Percentiles rank a stretch among this genome's conserved stretches.
phyloP scores from a whole-genome alignment of 2,329 filamentous ascomycete genomes.

The Hymenoscyphus linearis region DNA sequence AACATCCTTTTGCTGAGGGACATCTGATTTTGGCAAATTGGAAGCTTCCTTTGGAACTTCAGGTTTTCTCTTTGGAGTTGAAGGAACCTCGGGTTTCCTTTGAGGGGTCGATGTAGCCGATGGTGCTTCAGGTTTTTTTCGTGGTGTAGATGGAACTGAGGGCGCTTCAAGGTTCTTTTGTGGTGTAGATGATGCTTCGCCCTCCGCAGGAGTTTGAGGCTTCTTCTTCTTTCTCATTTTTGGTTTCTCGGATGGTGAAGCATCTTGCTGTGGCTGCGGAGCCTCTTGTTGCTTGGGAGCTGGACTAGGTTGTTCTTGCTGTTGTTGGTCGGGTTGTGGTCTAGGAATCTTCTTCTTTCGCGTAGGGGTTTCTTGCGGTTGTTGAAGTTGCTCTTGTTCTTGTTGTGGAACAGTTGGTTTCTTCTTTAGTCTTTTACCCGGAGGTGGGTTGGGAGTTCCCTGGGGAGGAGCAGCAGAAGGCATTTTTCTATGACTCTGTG shows the following conservation, averaged over 20 bases:
- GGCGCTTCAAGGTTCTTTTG: not conserved
- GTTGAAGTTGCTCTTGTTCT: not conserved
- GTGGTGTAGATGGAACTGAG: not conserved
- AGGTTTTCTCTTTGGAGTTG: not conserved
- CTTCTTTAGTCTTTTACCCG: constrained; percentile 3
- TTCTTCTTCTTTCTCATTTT: constrained; percentile 5
- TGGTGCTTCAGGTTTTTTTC: not conserved
- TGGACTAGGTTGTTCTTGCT: not conserved
- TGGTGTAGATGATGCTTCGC: not conserved
- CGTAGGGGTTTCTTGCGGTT: constrained; percentile 1
- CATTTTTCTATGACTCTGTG: constrained; percentile 1
- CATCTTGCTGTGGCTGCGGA: not conserved
- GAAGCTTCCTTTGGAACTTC: not conserved
- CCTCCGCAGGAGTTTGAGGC: not conserved
- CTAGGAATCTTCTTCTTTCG: constrained; percentile 2
- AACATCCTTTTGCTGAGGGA: not conserved
- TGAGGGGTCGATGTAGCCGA: too few species aligned
- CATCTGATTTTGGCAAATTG: not conserved
- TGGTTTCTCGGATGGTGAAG: not conserved
- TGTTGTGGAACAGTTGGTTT: constrained; percentile 1
- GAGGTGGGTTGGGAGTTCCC: not conserved
- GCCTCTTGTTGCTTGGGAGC: not conserved
- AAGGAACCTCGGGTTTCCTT: too few species aligned
- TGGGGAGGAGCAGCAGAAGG: constrained; percentile 5
- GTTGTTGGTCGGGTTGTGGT: not conserved